A percentile compares a stretch with the other conserved stretches of the same genome.
Conservation (phyloP, 2,329 filamentous ascomycete species). For the Calycina herbarum region DNA sequence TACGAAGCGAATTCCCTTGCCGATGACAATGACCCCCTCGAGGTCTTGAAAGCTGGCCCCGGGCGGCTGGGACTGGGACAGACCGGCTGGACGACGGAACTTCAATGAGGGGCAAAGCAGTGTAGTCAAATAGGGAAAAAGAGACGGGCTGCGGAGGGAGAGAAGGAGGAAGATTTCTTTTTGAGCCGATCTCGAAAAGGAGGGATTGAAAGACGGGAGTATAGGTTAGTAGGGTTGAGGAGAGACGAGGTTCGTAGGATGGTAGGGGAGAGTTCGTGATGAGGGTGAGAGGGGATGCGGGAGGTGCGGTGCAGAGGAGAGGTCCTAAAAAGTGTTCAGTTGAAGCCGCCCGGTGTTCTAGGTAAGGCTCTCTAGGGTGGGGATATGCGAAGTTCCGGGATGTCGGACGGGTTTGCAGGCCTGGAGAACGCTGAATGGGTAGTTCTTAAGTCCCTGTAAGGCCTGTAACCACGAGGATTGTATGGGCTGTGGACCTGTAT, state of each 20-base stretch:
- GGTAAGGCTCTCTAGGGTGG: not conserved
- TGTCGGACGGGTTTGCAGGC: not conserved
- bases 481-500: not conserved
- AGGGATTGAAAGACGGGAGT: no score
- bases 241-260: no score
- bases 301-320: not conserved
- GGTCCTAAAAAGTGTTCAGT: not conserved
- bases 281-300: not conserved
- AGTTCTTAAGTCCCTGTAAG: not conserved
- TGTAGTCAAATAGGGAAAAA: not conserved
- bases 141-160: not conserved
- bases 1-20: slow-evolving; percentile 17
- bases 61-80: slow-evolving; percentile 1
- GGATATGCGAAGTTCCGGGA: not conserved
- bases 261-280: not conserved
- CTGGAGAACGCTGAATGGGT: not conserved
- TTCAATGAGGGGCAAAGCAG: not conserved
- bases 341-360: not conserved
- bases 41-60: slow-evolving; percentile 2
- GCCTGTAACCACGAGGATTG: not conserved
- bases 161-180: not conserved
- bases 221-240: no score
- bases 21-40: slow-evolving; percentile 2
- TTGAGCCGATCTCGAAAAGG: not conserved
- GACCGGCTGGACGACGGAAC: not conserved